Percentiles rank a stretch among this genome's conserved stretches.
These are phyloP conservation scores for Botrytis paeoniae DNA, from an alignment of 2,329 filamentous ascomycete genomes.

Conservation along the genomic window DNA sequence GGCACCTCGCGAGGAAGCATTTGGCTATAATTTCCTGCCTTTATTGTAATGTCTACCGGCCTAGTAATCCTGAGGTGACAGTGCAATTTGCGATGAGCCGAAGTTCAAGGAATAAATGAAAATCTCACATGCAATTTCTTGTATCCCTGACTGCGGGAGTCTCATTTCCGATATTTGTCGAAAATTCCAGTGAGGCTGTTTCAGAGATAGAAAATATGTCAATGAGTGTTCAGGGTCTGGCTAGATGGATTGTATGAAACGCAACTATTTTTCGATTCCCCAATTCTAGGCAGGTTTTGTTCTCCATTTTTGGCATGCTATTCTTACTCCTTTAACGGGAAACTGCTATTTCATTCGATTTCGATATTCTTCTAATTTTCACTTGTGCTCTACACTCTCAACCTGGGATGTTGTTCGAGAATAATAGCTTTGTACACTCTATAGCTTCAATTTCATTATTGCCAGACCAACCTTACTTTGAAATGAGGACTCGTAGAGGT, in stretches of 20 bases:
- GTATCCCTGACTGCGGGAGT: neutral
- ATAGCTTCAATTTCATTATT: neutral
- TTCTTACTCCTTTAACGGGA: neutral
- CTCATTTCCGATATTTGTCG: neutral
- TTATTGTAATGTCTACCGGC: neutral
- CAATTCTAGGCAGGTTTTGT: neutral
- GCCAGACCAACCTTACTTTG: neutral
- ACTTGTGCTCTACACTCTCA: neutral
- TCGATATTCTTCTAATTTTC: neutral
- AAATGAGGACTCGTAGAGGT: neutral
- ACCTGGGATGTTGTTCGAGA: neutral
- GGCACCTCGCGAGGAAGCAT: neutral
- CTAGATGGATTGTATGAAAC: neutral
- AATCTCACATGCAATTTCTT: neutral
- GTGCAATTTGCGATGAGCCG: neutral
- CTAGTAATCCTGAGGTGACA: neutral
- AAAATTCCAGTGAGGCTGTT: neutral
- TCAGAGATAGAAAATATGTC: neutral
- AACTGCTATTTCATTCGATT: neutral
- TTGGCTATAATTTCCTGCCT: neutral
- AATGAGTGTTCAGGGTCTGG: neutral
- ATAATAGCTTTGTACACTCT: neutral
- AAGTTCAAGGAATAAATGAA: neutral
- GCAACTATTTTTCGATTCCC: neutral
- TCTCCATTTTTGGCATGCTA: neutral